phyloP scores from a whole-genome alignment of 2,329 filamentous ascomycete species.

The Arthroderma sp. region DNA sequence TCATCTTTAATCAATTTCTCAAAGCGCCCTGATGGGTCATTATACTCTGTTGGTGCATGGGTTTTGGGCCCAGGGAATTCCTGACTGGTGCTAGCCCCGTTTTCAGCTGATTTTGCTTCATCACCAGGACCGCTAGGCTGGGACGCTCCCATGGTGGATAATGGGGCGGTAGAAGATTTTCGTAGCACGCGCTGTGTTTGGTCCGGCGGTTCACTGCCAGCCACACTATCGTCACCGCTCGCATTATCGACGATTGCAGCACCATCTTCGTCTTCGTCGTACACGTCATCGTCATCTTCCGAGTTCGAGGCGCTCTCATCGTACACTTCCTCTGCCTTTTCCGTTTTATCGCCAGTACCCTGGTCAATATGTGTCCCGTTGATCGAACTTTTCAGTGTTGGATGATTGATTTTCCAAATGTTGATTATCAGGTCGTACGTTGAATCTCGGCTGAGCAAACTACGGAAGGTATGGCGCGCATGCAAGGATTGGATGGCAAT shows the following conservation, averaged over 20 bases:
- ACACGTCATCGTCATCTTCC: constrained; percentile 56
- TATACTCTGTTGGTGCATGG: constrained; percentile 76
- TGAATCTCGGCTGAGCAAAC: constrained; percentile 83
- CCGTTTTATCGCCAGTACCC: constrained; percentile 77
- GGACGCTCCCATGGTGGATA: constrained; percentile 25
- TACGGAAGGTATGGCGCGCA: constrained; percentile 90
- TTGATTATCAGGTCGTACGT: constrained; percentile 96
- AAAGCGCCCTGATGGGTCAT: constrained; percentile 65
- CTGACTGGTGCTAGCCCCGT: constrained; percentile 23
- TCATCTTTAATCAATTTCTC: constrained; percentile 80
- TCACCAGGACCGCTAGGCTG: constrained; percentile 24
- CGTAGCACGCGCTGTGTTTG: constrained; percentile 47
- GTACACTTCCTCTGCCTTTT: constrained; percentile 58
- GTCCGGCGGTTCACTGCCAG: constrained; percentile 40
- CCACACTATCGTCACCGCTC: constrained; percentile 42
- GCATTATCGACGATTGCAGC: constrained; percentile 47
- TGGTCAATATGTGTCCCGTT: constrained; percentile 78
- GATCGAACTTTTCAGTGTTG: constrained; percentile 76
- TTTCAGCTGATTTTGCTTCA: constrained; percentile 37
- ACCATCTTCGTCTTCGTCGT: constrained; percentile 41
- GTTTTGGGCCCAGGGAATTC: constrained; percentile 78
- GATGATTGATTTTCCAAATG: constrained; percentile 96
- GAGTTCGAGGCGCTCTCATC: constrained; percentile 69
- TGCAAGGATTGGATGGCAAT: constrained; percentile 94
- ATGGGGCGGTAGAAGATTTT: constrained; percentile 53